Conservation (phyloP, 2,329 filamentous ascomycete genomes). For the Lecanicillium sp. region DNA sequence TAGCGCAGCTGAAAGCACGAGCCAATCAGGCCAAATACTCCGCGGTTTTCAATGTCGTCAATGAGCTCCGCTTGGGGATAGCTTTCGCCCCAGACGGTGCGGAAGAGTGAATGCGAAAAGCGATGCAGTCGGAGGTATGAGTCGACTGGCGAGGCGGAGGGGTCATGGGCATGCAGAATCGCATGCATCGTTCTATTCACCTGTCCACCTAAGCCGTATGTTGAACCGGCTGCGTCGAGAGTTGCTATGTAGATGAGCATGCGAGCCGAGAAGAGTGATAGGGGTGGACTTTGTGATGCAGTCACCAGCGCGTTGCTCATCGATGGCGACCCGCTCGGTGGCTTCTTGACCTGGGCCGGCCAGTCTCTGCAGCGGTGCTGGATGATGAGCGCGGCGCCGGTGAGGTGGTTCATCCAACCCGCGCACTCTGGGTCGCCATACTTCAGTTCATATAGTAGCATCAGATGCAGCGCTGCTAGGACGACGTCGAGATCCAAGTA, state of each 20-base stretch:
- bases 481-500: slow-evolving; percentile 22
- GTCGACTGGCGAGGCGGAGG: slow-evolving; percentile 9
- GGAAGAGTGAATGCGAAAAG: slow-evolving; percentile 25
- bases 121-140: slow-evolving; percentile 22
- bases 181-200: slow-evolving; percentile 20
- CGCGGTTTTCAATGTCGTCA: slow-evolving; percentile 26
- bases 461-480: slow-evolving; percentile 24
- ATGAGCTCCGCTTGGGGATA: slow-evolving; percentile 26
- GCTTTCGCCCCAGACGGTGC: slow-evolving; percentile 23
- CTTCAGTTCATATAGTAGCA: slow-evolving; percentile 29
- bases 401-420: slow-evolving; percentile 23
- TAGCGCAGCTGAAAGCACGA: slow-evolving; percentile 23
- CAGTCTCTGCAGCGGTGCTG: slow-evolving; percentile 17
- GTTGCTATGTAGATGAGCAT: slow-evolving; percentile 25
- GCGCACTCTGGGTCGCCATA: slow-evolving; percentile 24
- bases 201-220: slow-evolving; percentile 24
- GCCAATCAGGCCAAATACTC: slow-evolving; percentile 22
- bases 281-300: slow-evolving; percentile 6
- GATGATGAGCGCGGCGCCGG: slow-evolving; percentile 22
- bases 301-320: slow-evolving; percentile 2
- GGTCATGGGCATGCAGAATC: slow-evolving; percentile 3
- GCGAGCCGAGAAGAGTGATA: slow-evolving; percentile 25
- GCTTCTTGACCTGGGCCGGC: slow-evolving; percentile 3
- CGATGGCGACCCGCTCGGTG: not conserved
- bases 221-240: slow-evolving; percentile 22